Evolutionary conservation across 768 basidiomycete species (phyloP).

Genomic region (Russula griseocarnosa): DNA sequence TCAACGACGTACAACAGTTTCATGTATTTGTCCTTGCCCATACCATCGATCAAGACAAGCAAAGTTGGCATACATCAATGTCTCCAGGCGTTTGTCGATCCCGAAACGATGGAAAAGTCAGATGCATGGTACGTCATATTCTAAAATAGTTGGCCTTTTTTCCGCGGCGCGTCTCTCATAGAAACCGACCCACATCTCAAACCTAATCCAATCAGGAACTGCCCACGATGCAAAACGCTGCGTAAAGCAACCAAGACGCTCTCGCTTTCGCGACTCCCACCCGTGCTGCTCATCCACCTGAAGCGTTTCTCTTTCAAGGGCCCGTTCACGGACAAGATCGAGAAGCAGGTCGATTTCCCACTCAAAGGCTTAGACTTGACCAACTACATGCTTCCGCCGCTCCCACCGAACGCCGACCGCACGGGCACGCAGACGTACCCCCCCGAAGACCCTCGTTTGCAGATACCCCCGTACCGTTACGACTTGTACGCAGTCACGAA

Average conservation of each 20-base stretch:
- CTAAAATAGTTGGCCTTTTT: background rate
- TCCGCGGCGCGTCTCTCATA: background rate
- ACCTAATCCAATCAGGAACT: constrained; percentile 61
- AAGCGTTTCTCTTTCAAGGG: constrained; percentile 92
- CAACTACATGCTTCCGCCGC: constrained; percentile 79
- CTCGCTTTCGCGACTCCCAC: constrained; percentile 87
- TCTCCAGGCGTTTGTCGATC: constrained; percentile 84
- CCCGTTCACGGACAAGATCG: constrained; percentile 92
- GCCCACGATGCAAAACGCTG: constrained; percentile 87
- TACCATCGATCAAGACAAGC: constrained; percentile 59
- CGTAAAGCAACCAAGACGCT: constrained; percentile 83
- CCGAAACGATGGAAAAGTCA: constrained; percentile 85
- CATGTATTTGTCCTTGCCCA: constrained; percentile 89
- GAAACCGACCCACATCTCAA: background rate
- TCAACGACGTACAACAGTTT: constrained; percentile 97
- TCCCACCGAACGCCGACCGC: constrained; percentile 58
- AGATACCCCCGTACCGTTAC: constrained; percentile 86
- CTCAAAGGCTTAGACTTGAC: constrained; percentile 56
- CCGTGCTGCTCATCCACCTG: constrained; percentile 86
- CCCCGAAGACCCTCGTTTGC: constrained; percentile 68
- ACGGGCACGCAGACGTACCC: constrained; percentile 37
- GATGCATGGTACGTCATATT: constrained; percentile 78
- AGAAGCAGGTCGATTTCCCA: constrained; percentile 92
- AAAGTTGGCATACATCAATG: constrained; percentile 74
- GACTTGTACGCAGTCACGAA: constrained; percentile 96